Conservation (phyloP, 2,329 filamentous ascomycete genomes). For the Fusarium torreyae region DNA sequence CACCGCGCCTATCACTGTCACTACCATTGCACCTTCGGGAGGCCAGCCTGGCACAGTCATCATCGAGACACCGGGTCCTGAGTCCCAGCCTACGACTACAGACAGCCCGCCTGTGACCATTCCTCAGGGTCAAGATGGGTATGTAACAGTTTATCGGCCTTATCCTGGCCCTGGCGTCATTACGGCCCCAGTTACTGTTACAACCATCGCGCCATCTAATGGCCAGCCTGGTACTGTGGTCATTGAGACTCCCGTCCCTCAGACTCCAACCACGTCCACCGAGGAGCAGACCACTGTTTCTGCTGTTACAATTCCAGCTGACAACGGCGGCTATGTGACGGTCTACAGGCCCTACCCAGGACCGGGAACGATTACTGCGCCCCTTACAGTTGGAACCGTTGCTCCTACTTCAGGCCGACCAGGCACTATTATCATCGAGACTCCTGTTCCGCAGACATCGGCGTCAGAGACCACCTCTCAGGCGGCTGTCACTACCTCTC, state of each 20-base stretch:
- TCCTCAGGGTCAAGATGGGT: slow-evolving; percentile 36
- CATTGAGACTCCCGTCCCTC: slow-evolving; percentile 32
- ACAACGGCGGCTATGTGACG: slow-evolving; percentile 26
- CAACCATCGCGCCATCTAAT: slow-evolving; percentile 24
- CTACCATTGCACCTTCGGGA: slow-evolving; percentile 37
- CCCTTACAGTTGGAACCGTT: slow-evolving; percentile 30
- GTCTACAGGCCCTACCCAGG: slow-evolving; percentile 36
- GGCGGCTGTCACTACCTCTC: slow-evolving; percentile 4
- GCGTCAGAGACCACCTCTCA: neutral
- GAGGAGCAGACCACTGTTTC: slow-evolving; percentile 9
- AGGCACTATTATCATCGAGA: slow-evolving; percentile 40
- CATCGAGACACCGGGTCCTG: slow-evolving; percentile 35
- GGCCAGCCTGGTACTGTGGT: slow-evolving; percentile 38
- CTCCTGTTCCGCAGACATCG: slow-evolving; percentile 19
- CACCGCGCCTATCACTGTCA: slow-evolving; percentile 38
- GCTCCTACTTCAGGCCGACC: slow-evolving; percentile 18
- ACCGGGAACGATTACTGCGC: slow-evolving; percentile 31
- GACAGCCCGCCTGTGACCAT: slow-evolving; percentile 24
- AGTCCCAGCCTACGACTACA: slow-evolving; percentile 3
- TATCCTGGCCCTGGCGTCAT: slow-evolving; percentile 32
- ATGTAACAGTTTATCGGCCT: slow-evolving; percentile 33
- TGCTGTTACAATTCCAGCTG: slow-evolving; percentile 25
- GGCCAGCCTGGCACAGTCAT: slow-evolving; percentile 40
- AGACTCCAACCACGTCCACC: neutral
- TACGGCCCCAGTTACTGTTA: slow-evolving; percentile 31